Conservation (phyloP, 345 rosid species). For the Streptanthus diversifolius region DNA sequence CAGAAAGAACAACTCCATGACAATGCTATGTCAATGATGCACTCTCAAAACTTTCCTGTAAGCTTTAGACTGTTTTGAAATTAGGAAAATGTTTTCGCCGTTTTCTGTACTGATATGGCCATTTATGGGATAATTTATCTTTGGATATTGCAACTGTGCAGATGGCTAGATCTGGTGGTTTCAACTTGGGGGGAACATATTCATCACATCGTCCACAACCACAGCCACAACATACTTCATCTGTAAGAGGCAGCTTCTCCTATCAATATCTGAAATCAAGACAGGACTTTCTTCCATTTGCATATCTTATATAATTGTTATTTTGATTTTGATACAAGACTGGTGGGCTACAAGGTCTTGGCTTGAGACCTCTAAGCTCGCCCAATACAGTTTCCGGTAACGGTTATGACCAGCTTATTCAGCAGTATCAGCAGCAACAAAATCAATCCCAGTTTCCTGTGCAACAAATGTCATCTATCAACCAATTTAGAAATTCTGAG, state of each 20-base stretch:
- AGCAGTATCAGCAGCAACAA: conserved; percentile 86
- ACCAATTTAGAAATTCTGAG: conserved; percentile 86
- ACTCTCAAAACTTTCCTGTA: conserved; percentile 94
- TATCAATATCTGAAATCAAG: conserved; percentile 35
- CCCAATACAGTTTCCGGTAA: conserved; percentile 59
- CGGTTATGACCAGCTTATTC: conserved; percentile 84
- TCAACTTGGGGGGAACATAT: conserved; percentile 76
- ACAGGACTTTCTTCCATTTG: not conserved
- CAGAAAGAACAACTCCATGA: conserved; percentile 97
- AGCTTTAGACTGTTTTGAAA: conserved; percentile 31
- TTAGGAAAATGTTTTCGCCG: not conserved
- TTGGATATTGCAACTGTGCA: conserved; percentile 35
- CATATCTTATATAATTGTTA: not conserved
- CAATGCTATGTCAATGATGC: conserved; percentile 92
- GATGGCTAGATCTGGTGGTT: conserved; percentile 93
- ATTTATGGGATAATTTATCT: not conserved
- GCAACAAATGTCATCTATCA: conserved; percentile 81
- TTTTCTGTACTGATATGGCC: not conserved
- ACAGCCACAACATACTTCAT: conserved; percentile 79
- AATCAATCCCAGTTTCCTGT: conserved; percentile 84
- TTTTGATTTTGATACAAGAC: conserved; percentile 48
- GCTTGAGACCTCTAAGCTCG: conserved; percentile 79
- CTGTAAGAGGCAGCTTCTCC: conserved; percentile 68
- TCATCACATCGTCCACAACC: conserved; percentile 88
- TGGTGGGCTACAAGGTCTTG: conserved; percentile 85